Evolutionary conservation across 306 rosid species (phyloP).

Genomic region (Prunus kanzakura): DNA sequence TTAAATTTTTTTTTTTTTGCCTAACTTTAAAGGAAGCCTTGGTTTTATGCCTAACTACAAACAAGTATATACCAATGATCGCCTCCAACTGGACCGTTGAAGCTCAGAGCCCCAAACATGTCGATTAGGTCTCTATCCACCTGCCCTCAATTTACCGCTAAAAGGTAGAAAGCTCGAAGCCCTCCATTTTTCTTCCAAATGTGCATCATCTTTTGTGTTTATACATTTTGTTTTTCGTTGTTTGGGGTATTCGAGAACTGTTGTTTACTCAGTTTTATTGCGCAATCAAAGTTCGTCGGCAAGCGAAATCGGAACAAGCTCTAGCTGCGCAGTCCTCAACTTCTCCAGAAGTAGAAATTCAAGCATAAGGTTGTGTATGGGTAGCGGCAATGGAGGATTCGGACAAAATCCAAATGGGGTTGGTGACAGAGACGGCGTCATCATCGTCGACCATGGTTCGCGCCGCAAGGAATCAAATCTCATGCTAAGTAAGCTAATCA

Average conservation of each 20-base stretch:
- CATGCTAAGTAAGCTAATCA: conserved; percentile 67
- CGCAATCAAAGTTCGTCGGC: conserved; percentile 32
- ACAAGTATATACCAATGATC: too few relatives aligned
- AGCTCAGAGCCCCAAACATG: background rate
- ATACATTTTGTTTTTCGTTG: background rate
- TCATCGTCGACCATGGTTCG: conserved; percentile 93
- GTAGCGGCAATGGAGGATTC: conserved; percentile 32
- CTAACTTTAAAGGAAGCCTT: too few relatives aligned
- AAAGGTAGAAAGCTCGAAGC: conserved; percentile 28
- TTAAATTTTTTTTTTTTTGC: too few relatives aligned
- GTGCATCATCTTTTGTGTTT: background rate
- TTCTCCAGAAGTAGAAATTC: conserved; percentile 30
- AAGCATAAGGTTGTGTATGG: conserved; percentile 30
- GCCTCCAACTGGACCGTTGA: background rate
- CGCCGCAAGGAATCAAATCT: conserved; percentile 85
- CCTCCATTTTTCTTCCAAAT: background rate
- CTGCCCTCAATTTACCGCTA: conserved; percentile 20
- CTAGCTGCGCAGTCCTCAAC: conserved; percentile 28
- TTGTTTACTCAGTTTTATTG: background rate
- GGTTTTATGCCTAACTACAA: too few relatives aligned
- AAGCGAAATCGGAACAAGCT: conserved; percentile 27
- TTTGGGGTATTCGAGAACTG: too few relatives aligned
- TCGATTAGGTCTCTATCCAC: conserved; percentile 12
- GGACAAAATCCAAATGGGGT: conserved; percentile 32
- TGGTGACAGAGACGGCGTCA: conserved; percentile 55